Conservation (phyloP, 352 stramenopile species). For the Discostella stelligera region DNA sequence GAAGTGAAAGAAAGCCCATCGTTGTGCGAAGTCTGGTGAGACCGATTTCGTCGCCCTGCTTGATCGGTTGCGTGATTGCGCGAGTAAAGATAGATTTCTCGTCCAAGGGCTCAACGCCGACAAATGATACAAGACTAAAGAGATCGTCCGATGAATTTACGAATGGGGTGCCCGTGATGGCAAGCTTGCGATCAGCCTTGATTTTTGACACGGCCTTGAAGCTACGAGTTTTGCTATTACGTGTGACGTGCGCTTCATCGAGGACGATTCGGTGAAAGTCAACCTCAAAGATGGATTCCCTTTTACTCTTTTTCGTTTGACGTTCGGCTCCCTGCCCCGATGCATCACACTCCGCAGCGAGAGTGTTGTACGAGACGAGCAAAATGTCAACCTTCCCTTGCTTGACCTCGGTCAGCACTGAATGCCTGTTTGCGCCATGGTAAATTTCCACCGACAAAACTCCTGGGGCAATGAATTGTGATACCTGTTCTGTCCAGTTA, state of each 20-base stretch:
- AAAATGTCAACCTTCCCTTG: constrained; percentile 58
- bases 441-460: constrained; percentile 54
- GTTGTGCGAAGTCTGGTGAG: constrained; percentile 82
- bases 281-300: constrained; percentile 55
- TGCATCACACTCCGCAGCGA: constrained; percentile 51
- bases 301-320: constrained; percentile 35
- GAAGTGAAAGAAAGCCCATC: constrained; percentile 85
- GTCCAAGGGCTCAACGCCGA: constrained; percentile 81
- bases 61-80: constrained; percentile 63
- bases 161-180: constrained; percentile 88
- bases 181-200: constrained; percentile 84
- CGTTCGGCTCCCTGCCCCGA: constrained; percentile 10
- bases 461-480: constrained; percentile 37
- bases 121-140: constrained; percentile 86
- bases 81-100: constrained; percentile 59
- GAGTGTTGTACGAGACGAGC: constrained; percentile 61
- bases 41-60: constrained; percentile 62
- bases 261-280: constrained; percentile 76
- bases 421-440: constrained; percentile 37
- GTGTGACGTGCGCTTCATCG: constrained; percentile 73
- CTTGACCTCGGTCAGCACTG: constrained; percentile 39
- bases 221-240: constrained; percentile 44
- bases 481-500: constrained; percentile 71
- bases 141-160: constrained; percentile 88
- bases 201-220: constrained; percentile 67